These are phyloP conservation scores for Marchantia paleacea DNA, from an alignment of 225 moss, liverwort and hornwort species.

Conservation along the genomic window DNA sequence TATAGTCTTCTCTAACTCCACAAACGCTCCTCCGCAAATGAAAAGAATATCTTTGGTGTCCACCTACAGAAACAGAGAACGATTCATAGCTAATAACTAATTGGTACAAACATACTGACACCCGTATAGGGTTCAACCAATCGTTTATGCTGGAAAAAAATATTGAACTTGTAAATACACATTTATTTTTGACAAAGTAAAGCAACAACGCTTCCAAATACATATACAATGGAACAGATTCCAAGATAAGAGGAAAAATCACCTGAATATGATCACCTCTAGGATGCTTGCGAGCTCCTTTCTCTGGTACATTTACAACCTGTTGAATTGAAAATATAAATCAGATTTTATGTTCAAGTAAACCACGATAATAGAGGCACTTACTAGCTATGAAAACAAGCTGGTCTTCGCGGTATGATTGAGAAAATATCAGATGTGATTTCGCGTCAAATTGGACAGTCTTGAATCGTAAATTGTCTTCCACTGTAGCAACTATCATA, in stretches of 20 bases:
- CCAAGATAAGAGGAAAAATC: neutral
- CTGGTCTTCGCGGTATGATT: too few species aligned
- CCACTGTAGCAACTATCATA: neutral
- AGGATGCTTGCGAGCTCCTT: slow-evolving; percentile 94
- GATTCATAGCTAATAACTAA: neutral
- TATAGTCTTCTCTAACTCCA: slow-evolving; percentile 92
- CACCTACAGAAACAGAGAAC: slow-evolving; percentile 49
- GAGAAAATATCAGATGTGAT: too few species aligned
- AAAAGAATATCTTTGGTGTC: slow-evolving; percentile 98
- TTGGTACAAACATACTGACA: neutral
- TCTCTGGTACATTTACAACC: slow-evolving; percentile 97
- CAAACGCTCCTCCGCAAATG: slow-evolving; percentile 96
- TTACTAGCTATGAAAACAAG: too few species aligned
- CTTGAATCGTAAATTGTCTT: too few species aligned
- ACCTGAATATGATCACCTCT: slow-evolving; percentile 99
- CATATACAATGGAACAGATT: neutral
- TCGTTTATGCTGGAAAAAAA: neutral
- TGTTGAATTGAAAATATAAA: slow-evolving; percentile 20
- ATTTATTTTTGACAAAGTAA: neutral
- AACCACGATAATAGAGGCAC: neutral
- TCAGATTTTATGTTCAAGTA: neutral
- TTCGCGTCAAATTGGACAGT: too few species aligned
- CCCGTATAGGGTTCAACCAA: too few species aligned
- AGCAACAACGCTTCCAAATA: neutral
- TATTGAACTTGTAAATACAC: too few species aligned